A percentile compares a stretch with the other conserved stretches of the same genome.
Conservation (phyloP, 2,329 filamentous ascomycete genomes). For the Trichoderma atrobrunneum region DNA sequence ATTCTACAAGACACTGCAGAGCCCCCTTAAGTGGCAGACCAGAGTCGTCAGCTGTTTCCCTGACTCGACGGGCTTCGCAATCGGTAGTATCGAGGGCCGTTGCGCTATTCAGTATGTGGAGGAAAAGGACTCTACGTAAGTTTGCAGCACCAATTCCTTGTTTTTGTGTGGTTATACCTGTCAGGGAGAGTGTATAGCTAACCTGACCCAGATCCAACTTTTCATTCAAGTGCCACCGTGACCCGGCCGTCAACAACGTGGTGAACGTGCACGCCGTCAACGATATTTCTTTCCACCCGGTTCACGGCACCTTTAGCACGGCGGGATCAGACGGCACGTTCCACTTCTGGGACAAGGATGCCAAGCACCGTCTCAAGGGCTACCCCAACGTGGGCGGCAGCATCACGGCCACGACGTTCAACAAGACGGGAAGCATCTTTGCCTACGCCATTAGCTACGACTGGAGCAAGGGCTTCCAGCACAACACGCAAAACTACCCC, state of each 20-base stretch:
- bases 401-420: conserved; percentile 91
- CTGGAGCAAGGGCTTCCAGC: conserved; percentile 94
- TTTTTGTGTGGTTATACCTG: neutral
- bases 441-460: conserved; percentile 93
- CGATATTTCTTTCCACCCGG: conserved; percentile 94
- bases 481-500: conserved; percentile 70
- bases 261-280: conserved; percentile 95
- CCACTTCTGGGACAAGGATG: conserved; percentile 94
- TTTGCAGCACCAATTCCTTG: neutral
- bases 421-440: conserved; percentile 77
- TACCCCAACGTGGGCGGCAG: conserved; percentile 81
- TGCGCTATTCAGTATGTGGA: conserved; percentile 99
- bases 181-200: neutral
- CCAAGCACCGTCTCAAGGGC: conserved; percentile 84
- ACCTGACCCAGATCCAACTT: conserved; percentile 70
- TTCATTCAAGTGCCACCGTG: conserved; percentile 98
- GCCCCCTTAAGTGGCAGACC: conserved; percentile 97
- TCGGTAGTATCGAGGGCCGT: conserved; percentile 93
- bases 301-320: conserved; percentile 97
- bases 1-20: conserved; percentile 95
- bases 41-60: conserved; percentile 92
- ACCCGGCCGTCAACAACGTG: conserved; percentile 69
- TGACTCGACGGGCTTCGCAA: conserved; percentile 86
- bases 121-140: conserved; percentile 79
- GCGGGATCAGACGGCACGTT: conserved; percentile 95